Evolutionary conservation across 805 yeast genomes (phyloP).

Genomic region (Suhomyces vadensis): DNA sequence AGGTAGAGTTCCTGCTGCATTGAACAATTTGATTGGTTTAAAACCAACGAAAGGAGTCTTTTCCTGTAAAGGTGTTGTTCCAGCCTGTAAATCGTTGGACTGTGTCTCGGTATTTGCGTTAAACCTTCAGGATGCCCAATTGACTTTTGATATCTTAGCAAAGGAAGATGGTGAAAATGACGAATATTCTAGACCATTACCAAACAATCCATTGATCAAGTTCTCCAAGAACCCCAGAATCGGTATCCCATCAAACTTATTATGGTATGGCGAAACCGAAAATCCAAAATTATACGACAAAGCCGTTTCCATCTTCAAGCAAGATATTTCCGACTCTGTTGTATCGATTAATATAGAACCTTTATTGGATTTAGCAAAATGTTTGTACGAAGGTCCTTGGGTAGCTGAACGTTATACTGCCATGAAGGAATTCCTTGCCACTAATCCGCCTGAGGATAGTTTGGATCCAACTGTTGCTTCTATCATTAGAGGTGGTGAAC

Average conservation of each 20-base stretch:
- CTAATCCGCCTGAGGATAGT: constrained; percentile 66
- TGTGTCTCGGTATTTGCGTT: constrained; percentile 86
- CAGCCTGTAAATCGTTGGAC: constrained; percentile 94
- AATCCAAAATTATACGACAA: constrained; percentile 68
- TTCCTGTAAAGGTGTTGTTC: constrained; percentile 90
- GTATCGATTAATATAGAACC: constrained; percentile 71
- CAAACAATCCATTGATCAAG: constrained; percentile 59
- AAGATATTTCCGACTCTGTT: constrained; percentile 52
- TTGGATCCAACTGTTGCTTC: constrained; percentile 81
- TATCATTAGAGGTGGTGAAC: constrained; percentile 77
- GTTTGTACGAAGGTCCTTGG: constrained; percentile 98
- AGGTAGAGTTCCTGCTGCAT: constrained; percentile 95
- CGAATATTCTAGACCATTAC: constrained; percentile 78
- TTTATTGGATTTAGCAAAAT: constrained; percentile 76
- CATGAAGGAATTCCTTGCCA: constrained; percentile 64
- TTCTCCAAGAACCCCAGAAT: constrained; percentile 63
- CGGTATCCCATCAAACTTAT: constrained; percentile 72
- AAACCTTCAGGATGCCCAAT: constrained; percentile 80
- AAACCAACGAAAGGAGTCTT: constrained; percentile 91
- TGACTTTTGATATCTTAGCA: constrained; percentile 69
- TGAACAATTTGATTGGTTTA: constrained; percentile 87
- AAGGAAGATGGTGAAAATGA: constrained; percentile 66
- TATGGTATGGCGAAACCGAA: constrained; percentile 80
- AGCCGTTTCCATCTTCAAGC: constrained; percentile 51
- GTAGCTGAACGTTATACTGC: constrained; percentile 94